Percentiles rank a stretch among this genome's conserved stretches.
These are phyloP conservation scores for Lasiodiplodia citricola DNA, from an alignment of 2,329 filamentous ascomycete genomes.

Conservation along the genomic window DNA sequence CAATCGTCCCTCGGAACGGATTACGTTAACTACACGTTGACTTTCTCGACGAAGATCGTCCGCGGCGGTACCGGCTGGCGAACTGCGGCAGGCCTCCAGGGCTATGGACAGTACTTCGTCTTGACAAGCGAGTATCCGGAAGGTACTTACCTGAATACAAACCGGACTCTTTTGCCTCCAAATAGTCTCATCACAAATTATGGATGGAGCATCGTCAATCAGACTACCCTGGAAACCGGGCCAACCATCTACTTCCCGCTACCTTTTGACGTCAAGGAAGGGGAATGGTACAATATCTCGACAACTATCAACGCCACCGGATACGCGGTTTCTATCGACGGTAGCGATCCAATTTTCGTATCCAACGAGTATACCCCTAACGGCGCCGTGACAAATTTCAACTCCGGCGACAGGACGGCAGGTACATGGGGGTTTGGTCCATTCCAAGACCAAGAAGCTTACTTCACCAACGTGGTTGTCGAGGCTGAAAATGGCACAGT, in stretches of 20 bases:
- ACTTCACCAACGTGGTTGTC: conserved; percentile 44
- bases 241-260: conserved; percentile 37
- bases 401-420: conserved; percentile 23
- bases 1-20: conserved; percentile 33
- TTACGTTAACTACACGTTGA: conserved; percentile 45
- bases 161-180: conserved; percentile 41
- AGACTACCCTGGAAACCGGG: conserved; percentile 39
- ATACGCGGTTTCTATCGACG: conserved; percentile 39
- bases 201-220: conserved; percentile 45
- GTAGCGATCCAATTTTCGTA: conserved; percentile 32
- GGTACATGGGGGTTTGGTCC: conserved; percentile 50
- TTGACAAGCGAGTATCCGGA: conserved; percentile 26
- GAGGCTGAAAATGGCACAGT: conserved; percentile 37
- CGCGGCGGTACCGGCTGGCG: conserved; percentile 48
- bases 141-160: conserved; percentile 41
- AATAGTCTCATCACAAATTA: conserved; percentile 45
- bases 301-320: conserved; percentile 38
- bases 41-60: conserved; percentile 46
- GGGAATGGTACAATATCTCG: conserved; percentile 47
- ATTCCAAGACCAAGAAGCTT: conserved; percentile 47
- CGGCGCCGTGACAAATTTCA: not conserved
- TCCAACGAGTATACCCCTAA: conserved; percentile 11
- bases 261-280: conserved; percentile 37
- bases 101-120: conserved; percentile 19
- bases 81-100: conserved; percentile 29